Evolutionary conservation across 2,329 filamentous ascomycete species (phyloP).

Genomic region (Aspergillus aculeatinus): DNA sequence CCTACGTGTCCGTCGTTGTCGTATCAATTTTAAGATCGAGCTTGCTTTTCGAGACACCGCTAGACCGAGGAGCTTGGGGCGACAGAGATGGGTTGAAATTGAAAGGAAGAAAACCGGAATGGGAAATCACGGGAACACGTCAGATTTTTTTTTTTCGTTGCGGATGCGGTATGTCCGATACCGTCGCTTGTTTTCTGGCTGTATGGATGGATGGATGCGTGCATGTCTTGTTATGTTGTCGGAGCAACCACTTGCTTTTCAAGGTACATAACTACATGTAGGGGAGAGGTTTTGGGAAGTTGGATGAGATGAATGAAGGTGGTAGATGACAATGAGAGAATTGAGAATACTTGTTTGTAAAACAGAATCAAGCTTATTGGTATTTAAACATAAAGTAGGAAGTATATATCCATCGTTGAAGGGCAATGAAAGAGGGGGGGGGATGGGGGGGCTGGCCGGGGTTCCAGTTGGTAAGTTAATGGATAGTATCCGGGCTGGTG

Average conservation of each 20-base stretch:
- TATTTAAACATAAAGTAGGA: neutral
- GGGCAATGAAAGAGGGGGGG: neutral
- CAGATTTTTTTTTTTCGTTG: constrained; percentile 8
- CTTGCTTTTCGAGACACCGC: neutral
- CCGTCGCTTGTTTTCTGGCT: neutral
- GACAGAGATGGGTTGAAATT: neutral
- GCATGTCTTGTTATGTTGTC: neutral
- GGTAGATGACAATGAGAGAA: neutral
- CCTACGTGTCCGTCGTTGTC: neutral
- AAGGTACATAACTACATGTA: neutral
- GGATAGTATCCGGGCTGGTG: constrained; percentile 19
- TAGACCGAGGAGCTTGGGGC: neutral
- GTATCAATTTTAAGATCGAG: neutral
- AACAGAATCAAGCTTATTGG: neutral
- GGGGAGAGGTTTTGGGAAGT: neutral
- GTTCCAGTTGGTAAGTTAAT: constrained; percentile 10
- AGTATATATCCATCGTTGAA: neutral
- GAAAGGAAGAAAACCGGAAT: neutral
- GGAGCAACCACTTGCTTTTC: neutral
- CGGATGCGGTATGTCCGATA: constrained; percentile 5
- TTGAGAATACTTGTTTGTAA: neutral
- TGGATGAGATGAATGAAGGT: neutral
- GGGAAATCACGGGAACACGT: constrained; percentile 9
- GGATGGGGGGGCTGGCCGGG: neutral
- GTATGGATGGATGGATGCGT: neutral